Percentiles rank a stretch among this genome's conserved stretches.
Conservation (phyloP, 495 filamentous ascomycete genomes). For the Staphylotrichum tortipilum region DNA sequence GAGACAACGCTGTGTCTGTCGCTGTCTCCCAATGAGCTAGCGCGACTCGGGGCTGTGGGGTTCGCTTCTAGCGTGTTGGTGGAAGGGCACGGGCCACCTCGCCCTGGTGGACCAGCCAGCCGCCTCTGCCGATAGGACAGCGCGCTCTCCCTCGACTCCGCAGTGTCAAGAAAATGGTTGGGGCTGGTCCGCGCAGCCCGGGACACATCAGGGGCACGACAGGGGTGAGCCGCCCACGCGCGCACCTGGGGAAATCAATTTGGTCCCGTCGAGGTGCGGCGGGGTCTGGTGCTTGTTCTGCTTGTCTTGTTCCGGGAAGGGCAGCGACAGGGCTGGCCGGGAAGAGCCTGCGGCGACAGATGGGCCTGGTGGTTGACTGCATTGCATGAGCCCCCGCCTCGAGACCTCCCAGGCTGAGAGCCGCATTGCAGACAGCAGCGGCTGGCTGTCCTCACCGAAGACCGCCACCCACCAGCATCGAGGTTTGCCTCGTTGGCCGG, state of each 20-base stretch:
- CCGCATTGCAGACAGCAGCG: not conserved
- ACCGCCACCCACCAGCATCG: too few species aligned
- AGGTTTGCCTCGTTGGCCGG: not conserved
- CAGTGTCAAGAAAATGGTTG: conserved; percentile 2
- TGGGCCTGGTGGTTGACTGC: too few species aligned
- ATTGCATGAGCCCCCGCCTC: too few species aligned
- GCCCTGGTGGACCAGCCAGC: not conserved
- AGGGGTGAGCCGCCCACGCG: conserved; percentile 12
- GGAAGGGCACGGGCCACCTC: conserved; percentile 19
- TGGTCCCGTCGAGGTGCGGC: too few species aligned
- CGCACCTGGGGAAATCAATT: conserved; percentile 7
- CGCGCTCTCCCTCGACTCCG: conserved; percentile 3
- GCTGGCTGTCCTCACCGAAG: too few species aligned
- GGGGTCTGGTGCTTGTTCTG: too few species aligned
- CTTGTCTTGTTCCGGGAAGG: too few species aligned
- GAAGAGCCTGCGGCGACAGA: too few species aligned
- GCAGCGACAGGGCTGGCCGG: too few species aligned
- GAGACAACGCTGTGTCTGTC: not conserved
- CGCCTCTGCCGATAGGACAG: conserved; percentile 6
- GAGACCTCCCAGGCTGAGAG: too few species aligned
- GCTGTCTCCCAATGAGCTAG: conserved; percentile 4
- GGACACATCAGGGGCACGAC: conserved; percentile 11
- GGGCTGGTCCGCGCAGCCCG: conserved; percentile 7
- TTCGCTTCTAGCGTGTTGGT: conserved; percentile 13
- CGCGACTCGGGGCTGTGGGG: conserved; percentile 15